Evolutionary conservation across 441 rosid species (phyloP), one percentile per base, ranked within the genome.

Genomic region (Gossypium aridum): DNA sequence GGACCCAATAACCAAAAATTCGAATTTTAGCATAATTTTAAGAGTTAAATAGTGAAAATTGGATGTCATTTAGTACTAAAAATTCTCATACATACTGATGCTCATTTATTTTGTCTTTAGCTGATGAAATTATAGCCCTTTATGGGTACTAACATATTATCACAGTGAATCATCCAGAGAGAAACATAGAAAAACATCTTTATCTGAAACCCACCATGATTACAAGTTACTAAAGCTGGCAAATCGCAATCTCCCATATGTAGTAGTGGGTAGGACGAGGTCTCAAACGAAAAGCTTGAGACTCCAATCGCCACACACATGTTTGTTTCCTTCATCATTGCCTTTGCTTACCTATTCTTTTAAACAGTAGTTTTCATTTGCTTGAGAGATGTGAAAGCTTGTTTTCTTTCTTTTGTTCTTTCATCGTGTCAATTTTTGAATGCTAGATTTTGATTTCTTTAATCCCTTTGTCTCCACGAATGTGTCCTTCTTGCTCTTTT

Each of bases 201-300:
- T 69, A 69, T 69, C 60, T 6, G 47, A 53, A 53, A 28, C 17
- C 61, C n/a, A 43, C 26, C n/a, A 70, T 70, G 72, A 68, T 68
- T 68, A 22, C 60, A 16, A 9, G 17, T 17, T 53, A 10, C 26
- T 70, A 53, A 70, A 70, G 73, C 28, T 16, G 62, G 73, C 26
- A 53, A 68, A 28, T 53, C 10, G 10, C 57, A 8, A 51, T 1
- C 60, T n/a, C 45, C 23, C 61, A 25, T 8, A 49, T 49, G 72
- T 49, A 23, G 26, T 28, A 16, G 62, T 59, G 64, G 64, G 34
- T 12, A 12, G 16, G 60, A 9, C 26, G 34, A 49, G 13, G 47
- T 43, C 39, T 16, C 16, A 68, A 28, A 53, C 47, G 47, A 70
- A 70, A 53, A 70, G 62, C 25, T 53, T 9, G 62, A 53, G 23